Percentiles rank a stretch among this genome's conserved stretches.
These are phyloP conservation scores for Fusarium irregulare DNA, from an alignment of 2,329 filamentous ascomycete species.

Conservation along the genomic window DNA sequence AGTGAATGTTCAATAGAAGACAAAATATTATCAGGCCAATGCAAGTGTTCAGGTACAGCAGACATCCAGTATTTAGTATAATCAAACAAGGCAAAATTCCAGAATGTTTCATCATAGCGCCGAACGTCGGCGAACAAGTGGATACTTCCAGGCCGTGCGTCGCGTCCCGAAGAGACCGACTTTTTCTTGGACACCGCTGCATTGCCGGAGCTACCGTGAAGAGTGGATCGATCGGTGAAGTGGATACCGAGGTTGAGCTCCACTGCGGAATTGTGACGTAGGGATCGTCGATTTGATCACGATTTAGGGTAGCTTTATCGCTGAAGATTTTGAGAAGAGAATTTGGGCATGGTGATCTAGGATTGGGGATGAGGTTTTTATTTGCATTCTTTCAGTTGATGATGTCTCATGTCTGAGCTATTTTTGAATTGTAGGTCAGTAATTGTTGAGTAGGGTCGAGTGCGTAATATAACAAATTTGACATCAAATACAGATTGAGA, in stretches of 20 bases:
- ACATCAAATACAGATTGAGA: too few relatives aligned
- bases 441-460: too few relatives aligned
- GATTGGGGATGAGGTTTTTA: too few relatives aligned
- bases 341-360: accelerated
- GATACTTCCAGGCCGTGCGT: background rate
- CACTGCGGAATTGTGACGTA: background rate
- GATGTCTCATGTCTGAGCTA: too few relatives aligned
- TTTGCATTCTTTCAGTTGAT: too few relatives aligned
- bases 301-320: background rate
- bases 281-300: background rate
- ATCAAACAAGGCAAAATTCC: background rate
- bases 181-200: background rate
- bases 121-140: constrained; percentile 4
- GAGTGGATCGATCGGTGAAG: background rate
- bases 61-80: background rate
- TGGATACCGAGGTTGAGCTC: background rate
- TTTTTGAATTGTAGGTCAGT: too few relatives aligned
- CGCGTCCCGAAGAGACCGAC: background rate
- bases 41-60: background rate
- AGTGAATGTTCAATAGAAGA: too few relatives aligned
- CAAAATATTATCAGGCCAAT: too few relatives aligned
- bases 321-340: background rate
- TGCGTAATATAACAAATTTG: too few relatives aligned
- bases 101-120: constrained; percentile 2
- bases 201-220: background rate